A percentile compares a stretch with the other conserved stretches of the same genome.
These are phyloP conservation scores for Pterocarpus macrocarpus DNA, from an alignment of 306 rosid genomes.

Conservation along the genomic window DNA sequence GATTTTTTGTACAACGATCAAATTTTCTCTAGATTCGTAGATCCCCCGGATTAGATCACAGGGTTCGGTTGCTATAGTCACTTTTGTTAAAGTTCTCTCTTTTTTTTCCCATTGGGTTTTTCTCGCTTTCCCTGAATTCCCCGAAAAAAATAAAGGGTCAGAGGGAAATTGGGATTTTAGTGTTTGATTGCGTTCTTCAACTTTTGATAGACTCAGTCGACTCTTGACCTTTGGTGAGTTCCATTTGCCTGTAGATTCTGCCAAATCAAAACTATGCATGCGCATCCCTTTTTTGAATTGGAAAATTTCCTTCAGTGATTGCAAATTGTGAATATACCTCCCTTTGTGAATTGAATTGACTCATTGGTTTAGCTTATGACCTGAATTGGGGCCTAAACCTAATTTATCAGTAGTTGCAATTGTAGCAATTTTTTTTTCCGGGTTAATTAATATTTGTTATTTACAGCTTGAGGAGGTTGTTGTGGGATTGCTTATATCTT, in stretches of 20 bases:
- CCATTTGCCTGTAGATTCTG: constrained; percentile 15
- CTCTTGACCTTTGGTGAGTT: not conserved
- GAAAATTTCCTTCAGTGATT: not conserved
- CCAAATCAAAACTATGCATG: not conserved
- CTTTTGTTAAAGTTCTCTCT: not conserved
- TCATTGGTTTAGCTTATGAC: constrained; percentile 25
- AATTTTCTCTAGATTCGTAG: constrained; percentile 21
- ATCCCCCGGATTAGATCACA: constrained; percentile 34
- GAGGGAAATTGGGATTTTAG: not conserved
- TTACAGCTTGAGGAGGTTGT: constrained; percentile 33
- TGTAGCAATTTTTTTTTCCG: constrained; percentile 11
- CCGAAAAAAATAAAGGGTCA: not conserved
- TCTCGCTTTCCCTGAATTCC: not conserved
- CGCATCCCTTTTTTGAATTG: not conserved
- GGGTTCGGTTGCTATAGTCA: not conserved
- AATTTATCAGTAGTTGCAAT: constrained; percentile 6
- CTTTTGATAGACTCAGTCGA: not conserved
- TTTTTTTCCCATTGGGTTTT: not conserved
- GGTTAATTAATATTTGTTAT: constrained; percentile 24
- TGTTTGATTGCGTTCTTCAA: constrained; percentile 19
- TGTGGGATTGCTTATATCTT: constrained; percentile 42
- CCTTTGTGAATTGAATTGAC: not conserved
- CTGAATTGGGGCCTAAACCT: constrained; percentile 26
- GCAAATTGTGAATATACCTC: not conserved
- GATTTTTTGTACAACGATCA: constrained; percentile 3